Evolutionary conservation across 306 rosid species (phyloP).

Genomic region (Quercus berberidifolia): DNA sequence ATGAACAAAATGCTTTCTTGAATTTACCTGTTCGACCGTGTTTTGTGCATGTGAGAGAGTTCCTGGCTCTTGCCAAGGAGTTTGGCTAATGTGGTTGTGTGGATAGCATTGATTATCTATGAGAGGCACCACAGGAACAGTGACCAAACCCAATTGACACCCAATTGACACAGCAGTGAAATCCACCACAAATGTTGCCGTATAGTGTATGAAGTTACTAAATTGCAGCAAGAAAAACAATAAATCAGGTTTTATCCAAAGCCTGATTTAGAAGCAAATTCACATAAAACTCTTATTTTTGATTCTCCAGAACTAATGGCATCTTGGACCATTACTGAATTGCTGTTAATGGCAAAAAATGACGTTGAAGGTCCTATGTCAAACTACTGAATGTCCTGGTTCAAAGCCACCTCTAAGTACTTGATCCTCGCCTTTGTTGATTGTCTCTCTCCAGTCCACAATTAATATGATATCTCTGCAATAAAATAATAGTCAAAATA

Average conservation of each 20-base stretch:
- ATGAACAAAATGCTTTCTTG: not conserved
- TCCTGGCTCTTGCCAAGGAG: slow-evolving; percentile 86
- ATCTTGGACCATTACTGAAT: slow-evolving; percentile 95
- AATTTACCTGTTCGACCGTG: slow-evolving; percentile 73
- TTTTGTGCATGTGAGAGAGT: slow-evolving; percentile 90
- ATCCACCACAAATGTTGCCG: slow-evolving; percentile 93
- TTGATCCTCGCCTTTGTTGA: slow-evolving; percentile 92
- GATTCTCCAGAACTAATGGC: slow-evolving; percentile 78
- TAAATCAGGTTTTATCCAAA: slow-evolving; percentile 8
- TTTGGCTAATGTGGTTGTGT: slow-evolving; percentile 74
- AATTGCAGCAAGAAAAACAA: slow-evolving; percentile 48
- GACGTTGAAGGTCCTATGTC: slow-evolving; percentile 91
- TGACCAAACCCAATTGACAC: slow-evolving; percentile 92
- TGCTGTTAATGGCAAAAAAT: slow-evolving; percentile 79
- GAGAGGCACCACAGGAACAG: slow-evolving; percentile 90
- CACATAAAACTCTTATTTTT: not conserved
- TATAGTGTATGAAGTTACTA: slow-evolving; percentile 90
- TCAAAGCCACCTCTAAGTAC: slow-evolving; percentile 84
- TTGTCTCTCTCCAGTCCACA: slow-evolving; percentile 98
- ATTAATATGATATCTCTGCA: slow-evolving; percentile 97
- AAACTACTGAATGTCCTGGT: slow-evolving; percentile 83
- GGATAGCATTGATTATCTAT: slow-evolving; percentile 90
- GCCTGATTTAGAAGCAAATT: not conserved
- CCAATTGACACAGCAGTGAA: slow-evolving; percentile 98
- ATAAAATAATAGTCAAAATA: not conserved